Conservation (phyloP, 352 stramenopile species). For the Globisporangium heterothallicum region DNA sequence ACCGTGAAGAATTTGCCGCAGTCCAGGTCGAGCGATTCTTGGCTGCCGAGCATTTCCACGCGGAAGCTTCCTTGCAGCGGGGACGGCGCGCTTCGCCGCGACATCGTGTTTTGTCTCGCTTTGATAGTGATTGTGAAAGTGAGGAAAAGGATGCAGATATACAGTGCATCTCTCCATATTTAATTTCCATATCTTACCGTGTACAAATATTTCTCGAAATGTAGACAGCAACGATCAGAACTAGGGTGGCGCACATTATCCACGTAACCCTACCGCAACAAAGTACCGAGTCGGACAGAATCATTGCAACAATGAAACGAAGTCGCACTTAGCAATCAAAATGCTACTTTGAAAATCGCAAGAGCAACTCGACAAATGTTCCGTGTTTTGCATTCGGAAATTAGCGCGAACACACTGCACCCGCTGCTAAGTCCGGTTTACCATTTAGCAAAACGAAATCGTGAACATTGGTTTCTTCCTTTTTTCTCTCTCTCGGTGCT, state of each 20-base stretch:
- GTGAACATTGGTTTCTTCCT: not conserved
- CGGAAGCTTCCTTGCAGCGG: slow-evolving; percentile 10
- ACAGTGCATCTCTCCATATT: not conserved
- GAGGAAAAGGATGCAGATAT: not conserved
- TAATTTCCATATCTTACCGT: not conserved
- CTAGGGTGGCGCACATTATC: too few relatives aligned
- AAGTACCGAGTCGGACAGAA: too few relatives aligned
- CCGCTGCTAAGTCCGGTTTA: not conserved
- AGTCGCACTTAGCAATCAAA: too few relatives aligned
- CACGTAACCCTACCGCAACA: too few relatives aligned
- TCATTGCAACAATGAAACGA: too few relatives aligned
- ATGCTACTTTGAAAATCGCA: too few relatives aligned
- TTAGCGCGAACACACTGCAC: not conserved
- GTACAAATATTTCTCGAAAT: too few relatives aligned
- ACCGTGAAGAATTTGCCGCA: slow-evolving; percentile 87
- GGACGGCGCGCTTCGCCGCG: slow-evolving; percentile 2
- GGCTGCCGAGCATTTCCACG: slow-evolving; percentile 49
- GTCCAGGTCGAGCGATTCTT: slow-evolving; percentile 81
- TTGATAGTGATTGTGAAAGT: not conserved
- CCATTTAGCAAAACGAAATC: not conserved
- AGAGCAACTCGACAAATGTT: too few relatives aligned
- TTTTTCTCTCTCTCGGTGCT: not conserved
- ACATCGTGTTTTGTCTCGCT: not conserved
- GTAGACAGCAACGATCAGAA: too few relatives aligned
- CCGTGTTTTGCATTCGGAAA: not conserved